Percentiles rank a stretch among this genome's conserved stretches.
These are phyloP conservation scores for Alternaria arborescens DNA, from an alignment of 2,329 filamentous ascomycete genomes.

Conservation along the genomic window DNA sequence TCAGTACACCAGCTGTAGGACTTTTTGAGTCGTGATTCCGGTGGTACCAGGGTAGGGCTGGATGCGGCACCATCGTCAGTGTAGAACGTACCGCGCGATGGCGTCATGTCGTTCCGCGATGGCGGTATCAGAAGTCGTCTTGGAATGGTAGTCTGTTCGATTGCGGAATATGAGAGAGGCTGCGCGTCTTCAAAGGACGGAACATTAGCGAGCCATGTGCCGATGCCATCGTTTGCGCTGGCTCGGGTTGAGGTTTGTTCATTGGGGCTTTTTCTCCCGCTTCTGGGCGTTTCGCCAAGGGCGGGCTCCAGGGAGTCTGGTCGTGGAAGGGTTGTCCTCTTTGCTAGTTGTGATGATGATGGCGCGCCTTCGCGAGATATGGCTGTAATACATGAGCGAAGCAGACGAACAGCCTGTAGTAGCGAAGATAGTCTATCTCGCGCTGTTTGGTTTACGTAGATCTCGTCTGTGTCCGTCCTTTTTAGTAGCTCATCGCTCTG, in stretches of 20 bases:
- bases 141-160: conserved; percentile 1
- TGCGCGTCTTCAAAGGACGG: conserved; percentile 31
- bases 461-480: conserved; percentile 37
- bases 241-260: conserved; percentile 17
- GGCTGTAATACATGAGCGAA: conserved; percentile 36
- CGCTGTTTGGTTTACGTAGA: conserved; percentile 35
- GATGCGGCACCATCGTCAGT: conserved; percentile 39
- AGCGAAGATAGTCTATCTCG: conserved; percentile 35
- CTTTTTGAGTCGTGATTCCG: conserved; percentile 30
- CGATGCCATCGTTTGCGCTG: conserved; percentile 31
- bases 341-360: conserved; percentile 13
- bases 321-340: conserved; percentile 29
- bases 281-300: conserved; percentile 33
- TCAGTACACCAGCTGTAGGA: conserved; percentile 37
- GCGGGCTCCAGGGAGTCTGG: conserved; percentile 35
- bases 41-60: conserved; percentile 27
- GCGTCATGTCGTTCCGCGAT: conserved; percentile 19
- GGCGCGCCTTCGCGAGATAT: conserved; percentile 23
- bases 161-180: conserved; percentile 26
- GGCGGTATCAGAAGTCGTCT: conserved; percentile 19
- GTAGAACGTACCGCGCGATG: conserved; percentile 42
- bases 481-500: conserved; percentile 34
- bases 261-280: conserved; percentile 26
- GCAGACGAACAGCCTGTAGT: conserved; percentile 33
- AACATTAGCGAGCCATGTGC: conserved; percentile 42